Evolutionary conservation across 2,329 filamentous ascomycete genomes (phyloP).

Genomic region (Cladorrhinum sp.): DNA sequence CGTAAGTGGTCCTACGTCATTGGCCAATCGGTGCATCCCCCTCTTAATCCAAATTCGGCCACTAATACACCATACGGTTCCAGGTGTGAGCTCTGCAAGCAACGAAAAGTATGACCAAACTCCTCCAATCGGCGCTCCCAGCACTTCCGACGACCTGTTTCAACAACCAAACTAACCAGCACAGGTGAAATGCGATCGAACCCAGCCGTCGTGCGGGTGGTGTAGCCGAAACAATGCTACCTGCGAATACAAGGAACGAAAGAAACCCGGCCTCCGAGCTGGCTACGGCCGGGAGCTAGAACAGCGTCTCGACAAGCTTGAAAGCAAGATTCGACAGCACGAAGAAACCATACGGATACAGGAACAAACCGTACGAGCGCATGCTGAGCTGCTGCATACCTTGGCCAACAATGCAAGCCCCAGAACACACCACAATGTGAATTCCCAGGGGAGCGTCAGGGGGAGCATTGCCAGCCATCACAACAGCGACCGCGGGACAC

Average conservation of each 20-base stretch:
- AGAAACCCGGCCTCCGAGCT: conserved; percentile 63
- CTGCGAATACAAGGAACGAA: conserved; percentile 68
- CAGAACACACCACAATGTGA: conserved; percentile 25
- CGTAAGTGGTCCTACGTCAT: conserved; percentile 53
- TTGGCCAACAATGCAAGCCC: conserved; percentile 39
- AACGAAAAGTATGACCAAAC: conserved; percentile 62
- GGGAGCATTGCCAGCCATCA: conserved; percentile 51
- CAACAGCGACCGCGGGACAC: conserved; percentile 52
- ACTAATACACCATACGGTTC: conserved; percentile 6
- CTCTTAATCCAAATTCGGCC: too few relatives aligned
- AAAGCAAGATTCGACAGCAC: conserved; percentile 64
- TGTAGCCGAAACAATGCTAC: conserved; percentile 60
- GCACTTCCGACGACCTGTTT: background rate
- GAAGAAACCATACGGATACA: conserved; percentile 41
- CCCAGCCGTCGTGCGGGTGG: conserved; percentile 69
- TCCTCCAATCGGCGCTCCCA: background rate
- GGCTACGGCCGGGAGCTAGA: conserved; percentile 72
- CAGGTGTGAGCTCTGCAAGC: conserved; percentile 75
- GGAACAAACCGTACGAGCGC: background rate
- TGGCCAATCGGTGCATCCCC: too few relatives aligned
- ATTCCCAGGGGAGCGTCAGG: conserved; percentile 41
- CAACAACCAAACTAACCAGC: conserved; percentile 12
- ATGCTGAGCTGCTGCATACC: conserved; percentile 55
- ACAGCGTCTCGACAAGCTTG: conserved; percentile 67
- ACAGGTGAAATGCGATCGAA: conserved; percentile 72